phyloP scores from a whole-genome alignment of 345 rosid species.

The Citrus hindsii region DNA sequence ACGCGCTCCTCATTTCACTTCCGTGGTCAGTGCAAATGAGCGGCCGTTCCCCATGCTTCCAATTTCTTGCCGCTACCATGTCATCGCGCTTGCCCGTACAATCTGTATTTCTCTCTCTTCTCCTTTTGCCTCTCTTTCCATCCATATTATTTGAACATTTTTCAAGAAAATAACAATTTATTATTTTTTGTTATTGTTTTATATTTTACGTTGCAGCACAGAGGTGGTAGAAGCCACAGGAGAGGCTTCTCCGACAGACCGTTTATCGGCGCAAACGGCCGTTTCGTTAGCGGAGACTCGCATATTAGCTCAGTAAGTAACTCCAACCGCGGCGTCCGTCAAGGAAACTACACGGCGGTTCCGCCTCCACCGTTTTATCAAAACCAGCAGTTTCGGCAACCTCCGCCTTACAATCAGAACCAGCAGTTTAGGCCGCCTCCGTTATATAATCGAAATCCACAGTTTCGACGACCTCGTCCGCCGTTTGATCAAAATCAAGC shows the following conservation, averaged over 20 bases:
- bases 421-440: conserved; percentile 34
- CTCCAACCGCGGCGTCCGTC: conserved; percentile 38
- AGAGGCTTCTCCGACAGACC: conserved; percentile 57
- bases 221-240: conserved; percentile 51
- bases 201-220: conserved; percentile 36
- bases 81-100: conserved; percentile 46
- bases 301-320: conserved; percentile 45
- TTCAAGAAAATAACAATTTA: not conserved
- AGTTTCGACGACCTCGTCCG: conserved; percentile 30
- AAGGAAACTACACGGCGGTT: conserved; percentile 26
- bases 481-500: conserved; percentile 38
- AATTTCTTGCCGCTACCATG: conserved; percentile 38
- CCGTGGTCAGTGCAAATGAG: conserved; percentile 15
- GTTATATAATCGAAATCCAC: conserved; percentile 24
- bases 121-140: not conserved
- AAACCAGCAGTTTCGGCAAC: conserved; percentile 25
- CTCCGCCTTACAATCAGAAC: conserved; percentile 35
- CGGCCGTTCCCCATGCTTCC: conserved; percentile 2
- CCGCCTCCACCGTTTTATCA: conserved; percentile 33
- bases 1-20: conserved; percentile 18
- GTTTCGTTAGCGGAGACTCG: conserved; percentile 39
- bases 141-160: not conserved
- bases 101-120: too few relatives aligned
- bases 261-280: conserved; percentile 32
- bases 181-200: too few relatives aligned